Conservation (phyloP, 306 rosid genomes). For the Aeschynomene evenia region DNA sequence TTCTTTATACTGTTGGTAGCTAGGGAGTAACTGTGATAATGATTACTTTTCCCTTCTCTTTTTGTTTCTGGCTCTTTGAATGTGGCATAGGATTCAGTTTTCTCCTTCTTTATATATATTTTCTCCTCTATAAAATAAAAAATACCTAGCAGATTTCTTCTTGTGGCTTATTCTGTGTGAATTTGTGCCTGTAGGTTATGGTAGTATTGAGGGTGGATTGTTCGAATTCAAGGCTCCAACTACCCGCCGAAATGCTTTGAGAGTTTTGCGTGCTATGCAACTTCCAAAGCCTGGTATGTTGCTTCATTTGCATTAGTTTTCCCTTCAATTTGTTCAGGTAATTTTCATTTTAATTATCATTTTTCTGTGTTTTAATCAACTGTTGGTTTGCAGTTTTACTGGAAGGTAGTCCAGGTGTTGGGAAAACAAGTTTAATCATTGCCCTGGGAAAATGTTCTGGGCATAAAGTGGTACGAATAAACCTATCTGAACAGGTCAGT, state of each 20-base stretch:
- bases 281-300: constrained; percentile 83
- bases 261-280: constrained; percentile 94
- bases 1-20: neutral
- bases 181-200: constrained; percentile 47
- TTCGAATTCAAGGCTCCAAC: constrained; percentile 88
- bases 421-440: constrained; percentile 90
- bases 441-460: constrained; percentile 81
- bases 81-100: neutral
- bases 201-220: constrained; percentile 43
- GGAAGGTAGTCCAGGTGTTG: constrained; percentile 99
- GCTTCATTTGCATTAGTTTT: neutral
- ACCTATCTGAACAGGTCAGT: constrained; percentile 90
- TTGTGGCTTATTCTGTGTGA: neutral
- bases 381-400: constrained; percentile 63
- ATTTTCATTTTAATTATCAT: neutral
- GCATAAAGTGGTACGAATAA: constrained; percentile 83
- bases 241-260: constrained; percentile 64
- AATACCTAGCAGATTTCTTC: neutral
- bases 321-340: neutral
- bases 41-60: neutral
- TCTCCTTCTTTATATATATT: neutral
- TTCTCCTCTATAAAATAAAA: neutral
- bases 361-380: constrained; percentile 20
- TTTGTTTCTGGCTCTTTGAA: neutral
- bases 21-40: neutral